These are phyloP conservation scores for Mytilinidion resinicola DNA, from an alignment of 495 filamentous ascomycete species.

Conservation along the genomic window DNA sequence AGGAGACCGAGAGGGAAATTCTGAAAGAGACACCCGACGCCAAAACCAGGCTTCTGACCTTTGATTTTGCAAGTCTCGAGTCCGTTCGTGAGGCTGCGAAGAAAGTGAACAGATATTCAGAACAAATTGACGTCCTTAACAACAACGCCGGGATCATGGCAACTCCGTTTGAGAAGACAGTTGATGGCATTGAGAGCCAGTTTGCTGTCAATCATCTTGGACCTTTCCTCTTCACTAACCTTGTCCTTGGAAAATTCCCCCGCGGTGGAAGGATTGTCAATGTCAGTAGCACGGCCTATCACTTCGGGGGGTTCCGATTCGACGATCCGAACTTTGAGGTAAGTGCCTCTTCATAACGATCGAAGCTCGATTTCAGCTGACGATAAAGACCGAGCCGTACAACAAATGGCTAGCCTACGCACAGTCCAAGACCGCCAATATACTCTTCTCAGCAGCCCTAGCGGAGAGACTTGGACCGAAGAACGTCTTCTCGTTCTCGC, in stretches of 20 bases:
- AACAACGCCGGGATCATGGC: slow-evolving; percentile 10
- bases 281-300: slow-evolving; percentile 15
- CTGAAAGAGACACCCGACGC: neutral
- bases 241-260: slow-evolving; percentile 10
- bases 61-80: neutral
- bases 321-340: slow-evolving; percentile 17
- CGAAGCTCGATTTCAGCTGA: too few relatives aligned
- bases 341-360: neutral
- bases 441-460: slow-evolving; percentile 14
- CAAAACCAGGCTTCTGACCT: neutral
- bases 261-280: slow-evolving; percentile 12
- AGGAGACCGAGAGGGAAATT: neutral
- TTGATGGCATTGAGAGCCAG: slow-evolving; percentile 20
- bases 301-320: slow-evolving; percentile 1
- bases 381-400: too few relatives aligned
- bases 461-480: slow-evolving; percentile 29
- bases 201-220: slow-evolving; percentile 23
- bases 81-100: slow-evolving; percentile 2
- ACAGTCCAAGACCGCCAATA: slow-evolving; percentile 21
- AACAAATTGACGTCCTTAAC: neutral
- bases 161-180: slow-evolving; percentile 5
- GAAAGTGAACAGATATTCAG: neutral
- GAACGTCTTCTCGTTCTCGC: slow-evolving; percentile 31
- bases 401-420: slow-evolving; percentile 16
- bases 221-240: slow-evolving; percentile 25